Percentiles rank a stretch among this genome's conserved stretches.
Evolutionary conservation across 2,329 filamentous ascomycete species (phyloP).

Genomic region (Sporothrix schenckii): DNA sequence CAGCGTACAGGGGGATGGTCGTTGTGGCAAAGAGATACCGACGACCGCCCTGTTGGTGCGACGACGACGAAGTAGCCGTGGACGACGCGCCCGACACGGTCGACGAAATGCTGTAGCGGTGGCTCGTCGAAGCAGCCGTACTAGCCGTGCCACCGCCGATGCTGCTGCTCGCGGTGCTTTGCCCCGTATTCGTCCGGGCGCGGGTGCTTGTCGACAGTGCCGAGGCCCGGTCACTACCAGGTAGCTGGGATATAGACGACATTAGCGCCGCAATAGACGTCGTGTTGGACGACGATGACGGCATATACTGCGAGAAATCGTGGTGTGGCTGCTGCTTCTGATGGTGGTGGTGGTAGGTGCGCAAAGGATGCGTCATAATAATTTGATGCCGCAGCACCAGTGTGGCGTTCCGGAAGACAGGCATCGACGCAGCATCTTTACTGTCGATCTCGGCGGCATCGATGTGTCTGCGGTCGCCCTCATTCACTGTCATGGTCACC

Average conservation of each 20-base stretch:
- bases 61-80: too few relatives aligned
- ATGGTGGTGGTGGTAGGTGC: not conserved
- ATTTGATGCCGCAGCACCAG: slow-evolving; percentile 35
- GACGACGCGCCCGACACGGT: not conserved
- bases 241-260: not conserved
- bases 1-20: slow-evolving; percentile 33
- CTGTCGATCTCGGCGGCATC: not conserved
- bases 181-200: not conserved
- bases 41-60: slow-evolving; percentile 29
- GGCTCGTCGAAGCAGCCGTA: not conserved
- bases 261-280: not conserved
- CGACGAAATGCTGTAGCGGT: not conserved
- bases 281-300: not conserved
- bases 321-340: not conserved
- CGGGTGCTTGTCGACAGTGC: slow-evolving; percentile 2
- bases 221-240: not conserved
- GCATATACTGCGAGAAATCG: not conserved
- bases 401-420: slow-evolving; percentile 24
- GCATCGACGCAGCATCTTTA: not conserved
- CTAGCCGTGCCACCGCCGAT: not conserved
- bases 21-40: slow-evolving; percentile 34
- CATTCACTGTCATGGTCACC: slow-evolving; percentile 36
- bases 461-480: not conserved
- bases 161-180: slow-evolving; percentile 2
- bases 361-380: slow-evolving; percentile 26